Percentiles rank a stretch among this genome's conserved stretches.
phyloP scores from a whole-genome alignment of 2,329 filamentous ascomycete species.

The Aspergillus ibericus region DNA sequence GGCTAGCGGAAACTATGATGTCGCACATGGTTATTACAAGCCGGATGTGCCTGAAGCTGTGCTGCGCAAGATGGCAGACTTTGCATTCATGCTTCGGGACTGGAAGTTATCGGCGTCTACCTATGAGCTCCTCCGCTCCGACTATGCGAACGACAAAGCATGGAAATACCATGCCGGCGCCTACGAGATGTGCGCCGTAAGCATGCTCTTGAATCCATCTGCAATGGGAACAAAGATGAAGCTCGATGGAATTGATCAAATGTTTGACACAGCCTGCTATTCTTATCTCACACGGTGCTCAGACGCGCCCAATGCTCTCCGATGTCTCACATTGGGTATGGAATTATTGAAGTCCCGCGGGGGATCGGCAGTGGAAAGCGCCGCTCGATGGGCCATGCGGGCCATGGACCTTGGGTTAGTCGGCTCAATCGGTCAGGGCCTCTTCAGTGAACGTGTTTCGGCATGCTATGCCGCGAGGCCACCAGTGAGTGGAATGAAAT shows the following conservation, averaged over 20 bases:
- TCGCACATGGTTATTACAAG: conserved; percentile 73
- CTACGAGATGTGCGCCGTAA: conserved; percentile 91
- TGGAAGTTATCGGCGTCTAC: conserved; percentile 91
- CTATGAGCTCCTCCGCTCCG: conserved; percentile 83
- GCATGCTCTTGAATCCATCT: conserved; percentile 74
- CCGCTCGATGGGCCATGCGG: conserved; percentile 78
- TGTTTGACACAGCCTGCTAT: conserved; percentile 87
- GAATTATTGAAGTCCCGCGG: conserved; percentile 82
- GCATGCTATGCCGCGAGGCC: conserved; percentile 77
- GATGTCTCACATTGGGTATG: conserved; percentile 71
- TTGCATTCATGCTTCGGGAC: conserved; percentile 94
- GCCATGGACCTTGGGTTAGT: conserved; percentile 77
- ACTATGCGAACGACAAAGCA: conserved; percentile 93
- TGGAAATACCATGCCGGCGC: conserved; percentile 93
- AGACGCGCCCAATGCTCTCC: conserved; percentile 74
- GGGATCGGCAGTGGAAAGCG: conserved; percentile 78
- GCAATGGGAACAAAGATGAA: conserved; percentile 72
- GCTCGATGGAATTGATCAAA: conserved; percentile 77
- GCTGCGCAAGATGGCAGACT: conserved; percentile 91
- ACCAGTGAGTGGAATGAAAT: conserved; percentile 64
- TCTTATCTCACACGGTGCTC: conserved; percentile 86
- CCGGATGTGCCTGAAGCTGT: conserved; percentile 84
- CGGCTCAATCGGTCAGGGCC: conserved; percentile 72
- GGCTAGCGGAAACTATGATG: conserved; percentile 69
- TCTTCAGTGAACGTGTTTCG: conserved; percentile 82